Conservation (phyloP, 2,329 filamentous ascomycete species). For the Pseudocercospora ulei region DNA sequence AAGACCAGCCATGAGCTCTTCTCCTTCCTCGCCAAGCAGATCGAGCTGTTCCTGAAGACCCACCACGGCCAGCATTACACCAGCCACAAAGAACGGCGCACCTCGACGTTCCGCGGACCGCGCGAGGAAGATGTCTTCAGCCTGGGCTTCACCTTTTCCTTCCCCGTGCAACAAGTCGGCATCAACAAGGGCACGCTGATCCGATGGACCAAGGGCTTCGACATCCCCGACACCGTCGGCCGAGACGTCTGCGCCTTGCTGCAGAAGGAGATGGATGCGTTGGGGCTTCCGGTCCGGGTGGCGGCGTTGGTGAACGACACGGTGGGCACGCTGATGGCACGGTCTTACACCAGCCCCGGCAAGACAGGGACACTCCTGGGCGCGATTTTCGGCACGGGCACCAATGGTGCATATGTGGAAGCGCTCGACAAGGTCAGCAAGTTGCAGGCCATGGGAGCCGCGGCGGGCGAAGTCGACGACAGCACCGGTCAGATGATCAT, state of each 20-base stretch:
- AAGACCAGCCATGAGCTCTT: conserved; percentile 81
- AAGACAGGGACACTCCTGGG: conserved; percentile 82
- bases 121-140: conserved; percentile 73
- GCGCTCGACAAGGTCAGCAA: conserved; percentile 80
- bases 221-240: conserved; percentile 87
- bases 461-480: conserved; percentile 56
- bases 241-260: conserved; percentile 89
- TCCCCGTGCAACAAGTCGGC: conserved; percentile 84
- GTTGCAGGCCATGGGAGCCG: conserved; percentile 42
- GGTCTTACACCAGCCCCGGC: conserved; percentile 85
- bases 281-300: conserved; percentile 83
- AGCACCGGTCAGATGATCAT: conserved; percentile 90
- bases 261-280: conserved; percentile 77
- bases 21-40: conserved; percentile 82
- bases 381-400: conserved; percentile 94
- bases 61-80: conserved; percentile 85
- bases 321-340: conserved; percentile 93
- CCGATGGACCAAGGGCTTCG: conserved; percentile 97
- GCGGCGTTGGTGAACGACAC: conserved; percentile 95
- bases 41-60: conserved; percentile 73
- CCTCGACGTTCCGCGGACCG: conserved; percentile 43
- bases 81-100: conserved; percentile 42
- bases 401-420: conserved; percentile 95
- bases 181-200: conserved; percentile 94
- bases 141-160: conserved; percentile 97